Conservation (phyloP, 2,329 filamentous ascomycete genomes). For the Colletotrichum sp. region DNA sequence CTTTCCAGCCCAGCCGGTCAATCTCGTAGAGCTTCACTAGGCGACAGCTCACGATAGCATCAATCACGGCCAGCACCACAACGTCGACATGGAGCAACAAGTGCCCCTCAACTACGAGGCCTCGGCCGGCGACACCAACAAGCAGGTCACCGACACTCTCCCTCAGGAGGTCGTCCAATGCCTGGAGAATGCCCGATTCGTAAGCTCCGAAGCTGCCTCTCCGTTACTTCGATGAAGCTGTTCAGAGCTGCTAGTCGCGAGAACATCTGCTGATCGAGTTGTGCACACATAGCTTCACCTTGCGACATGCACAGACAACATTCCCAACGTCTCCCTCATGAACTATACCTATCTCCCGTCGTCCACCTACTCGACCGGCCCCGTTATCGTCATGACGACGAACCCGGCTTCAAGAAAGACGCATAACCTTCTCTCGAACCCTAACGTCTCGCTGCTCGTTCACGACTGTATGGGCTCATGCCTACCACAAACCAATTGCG, state of each 20-base stretch:
- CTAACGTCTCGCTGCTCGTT: slow-evolving; percentile 89
- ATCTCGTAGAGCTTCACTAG: not conserved
- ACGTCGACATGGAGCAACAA: slow-evolving; percentile 64
- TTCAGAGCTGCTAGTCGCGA: not conserved
- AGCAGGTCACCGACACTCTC: slow-evolving; percentile 70
- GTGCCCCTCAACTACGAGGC: slow-evolving; percentile 78
- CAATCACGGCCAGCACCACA: slow-evolving; percentile 7
- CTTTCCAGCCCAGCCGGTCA: slow-evolving; percentile 6
- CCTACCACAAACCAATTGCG: no score
- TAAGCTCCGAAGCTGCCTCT: slow-evolving; percentile 46
- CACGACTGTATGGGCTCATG: slow-evolving; percentile 74
- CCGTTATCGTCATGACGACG: slow-evolving; percentile 95
- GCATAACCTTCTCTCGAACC: slow-evolving; percentile 81
- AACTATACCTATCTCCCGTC: slow-evolving; percentile 96
- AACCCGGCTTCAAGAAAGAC: slow-evolving; percentile 81
- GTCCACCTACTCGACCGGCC: slow-evolving; percentile 69
- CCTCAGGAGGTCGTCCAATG: slow-evolving; percentile 88
- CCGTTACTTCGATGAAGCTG: not conserved
- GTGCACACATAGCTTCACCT: slow-evolving; percentile 78
- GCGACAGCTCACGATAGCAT: slow-evolving; percentile 4
- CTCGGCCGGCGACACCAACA: slow-evolving; percentile 75
- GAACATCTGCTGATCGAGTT: not conserved
- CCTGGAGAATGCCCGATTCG: slow-evolving; percentile 93
- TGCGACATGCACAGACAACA: slow-evolving; percentile 83
- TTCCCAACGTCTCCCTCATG: slow-evolving; percentile 95